These are phyloP conservation scores for Colletotrichum siamense DNA, from an alignment of 2,329 filamentous ascomycete genomes.

Conservation along the genomic window DNA sequence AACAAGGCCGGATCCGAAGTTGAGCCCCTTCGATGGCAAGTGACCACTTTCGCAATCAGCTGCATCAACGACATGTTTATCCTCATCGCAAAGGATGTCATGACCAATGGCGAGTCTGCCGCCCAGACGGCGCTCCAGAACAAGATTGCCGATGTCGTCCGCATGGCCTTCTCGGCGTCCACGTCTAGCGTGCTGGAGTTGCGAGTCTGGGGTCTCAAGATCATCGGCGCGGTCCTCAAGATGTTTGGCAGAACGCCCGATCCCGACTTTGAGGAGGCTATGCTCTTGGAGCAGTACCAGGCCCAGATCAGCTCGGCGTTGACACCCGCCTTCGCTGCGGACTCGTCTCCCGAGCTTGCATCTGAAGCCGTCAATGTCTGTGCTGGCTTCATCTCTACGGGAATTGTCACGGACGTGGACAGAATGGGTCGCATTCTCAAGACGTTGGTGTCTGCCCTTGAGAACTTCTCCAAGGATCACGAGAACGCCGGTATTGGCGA, in stretches of 20 bases:
- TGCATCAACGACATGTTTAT: constrained; percentile 84
- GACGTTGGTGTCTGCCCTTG: constrained; percentile 85
- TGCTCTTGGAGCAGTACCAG: constrained; percentile 96
- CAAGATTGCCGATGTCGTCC: constrained; percentile 88
- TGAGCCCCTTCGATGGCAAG: constrained; percentile 94
- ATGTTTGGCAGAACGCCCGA: constrained; percentile 96
- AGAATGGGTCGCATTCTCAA: constrained; percentile 99
- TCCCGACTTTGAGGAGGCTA: constrained; percentile 96
- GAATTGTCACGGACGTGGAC: constrained; percentile 96
- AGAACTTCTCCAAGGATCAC: constrained; percentile 85
- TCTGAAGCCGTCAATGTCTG: constrained; percentile 97
- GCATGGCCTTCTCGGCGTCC: constrained; percentile 96
- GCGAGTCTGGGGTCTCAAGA: constrained; percentile 88
- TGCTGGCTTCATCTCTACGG: constrained; percentile 95
- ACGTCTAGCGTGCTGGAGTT: constrained; percentile 92
- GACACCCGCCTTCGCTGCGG: constrained; percentile 92
- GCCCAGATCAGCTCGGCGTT: constrained; percentile 97
- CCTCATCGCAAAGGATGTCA: constrained; percentile 79
- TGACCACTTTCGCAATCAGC: constrained; percentile 90
- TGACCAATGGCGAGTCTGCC: constrained; percentile 77
- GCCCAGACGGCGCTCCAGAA: constrained; percentile 82
- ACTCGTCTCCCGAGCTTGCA: constrained; percentile 94
- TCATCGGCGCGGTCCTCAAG: constrained; percentile 91
- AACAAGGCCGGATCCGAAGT: constrained; percentile 66
- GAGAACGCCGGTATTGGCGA: constrained; percentile 91